phyloP scores from a whole-genome alignment of 1,139 yeast species.

The Geotrichum citri-aurantii region DNA sequence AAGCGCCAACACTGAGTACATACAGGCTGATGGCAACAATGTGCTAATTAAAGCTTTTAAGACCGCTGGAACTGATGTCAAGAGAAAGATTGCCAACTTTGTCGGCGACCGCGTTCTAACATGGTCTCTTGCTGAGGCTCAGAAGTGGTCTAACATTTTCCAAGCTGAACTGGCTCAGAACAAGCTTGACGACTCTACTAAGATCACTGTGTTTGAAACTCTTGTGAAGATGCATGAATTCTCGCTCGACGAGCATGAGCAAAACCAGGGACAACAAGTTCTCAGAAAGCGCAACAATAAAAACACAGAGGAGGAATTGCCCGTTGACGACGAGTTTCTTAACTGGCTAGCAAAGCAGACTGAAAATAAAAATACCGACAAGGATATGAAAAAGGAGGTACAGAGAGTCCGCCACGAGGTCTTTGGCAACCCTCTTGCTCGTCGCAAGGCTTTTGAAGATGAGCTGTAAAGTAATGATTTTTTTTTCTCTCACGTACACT shows the following conservation, averaged over 20 bases:
- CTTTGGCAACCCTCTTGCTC: conserved; percentile 76
- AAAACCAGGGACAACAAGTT: background rate
- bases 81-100: conserved; percentile 17
- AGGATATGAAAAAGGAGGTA: conserved; percentile 37
- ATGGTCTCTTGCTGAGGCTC: conserved; percentile 21
- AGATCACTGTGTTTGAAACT: conserved; percentile 25
- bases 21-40: conserved; percentile 24
- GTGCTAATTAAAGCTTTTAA: conserved; percentile 20
- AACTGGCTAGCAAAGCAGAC: conserved; percentile 55
- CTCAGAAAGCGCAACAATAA: conserved; percentile 11
- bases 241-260: conserved; percentile 12
- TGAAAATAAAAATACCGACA: conserved; percentile 31
- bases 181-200: conserved; percentile 13
- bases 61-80: conserved; percentile 13
- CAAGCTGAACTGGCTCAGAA: conserved; percentile 19
- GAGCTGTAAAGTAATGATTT: conserved; percentile 41
- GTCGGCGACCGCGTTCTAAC: conserved; percentile 13
- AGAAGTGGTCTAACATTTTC: conserved; percentile 22
- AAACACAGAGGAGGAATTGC: conserved; percentile 18
- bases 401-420: conserved; percentile 56
- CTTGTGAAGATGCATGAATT: conserved; percentile 27
- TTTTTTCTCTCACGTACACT: conserved; percentile 28
- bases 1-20: conserved; percentile 18
- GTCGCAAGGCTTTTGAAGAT: conserved; percentile 46
- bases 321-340: conserved; percentile 37